Percentiles rank a stretch among this genome's conserved stretches.
These are phyloP conservation scores for Dioscorea cayenensis DNA, from an alignment of 116 monocot genomes.

Conservation along the genomic window DNA sequence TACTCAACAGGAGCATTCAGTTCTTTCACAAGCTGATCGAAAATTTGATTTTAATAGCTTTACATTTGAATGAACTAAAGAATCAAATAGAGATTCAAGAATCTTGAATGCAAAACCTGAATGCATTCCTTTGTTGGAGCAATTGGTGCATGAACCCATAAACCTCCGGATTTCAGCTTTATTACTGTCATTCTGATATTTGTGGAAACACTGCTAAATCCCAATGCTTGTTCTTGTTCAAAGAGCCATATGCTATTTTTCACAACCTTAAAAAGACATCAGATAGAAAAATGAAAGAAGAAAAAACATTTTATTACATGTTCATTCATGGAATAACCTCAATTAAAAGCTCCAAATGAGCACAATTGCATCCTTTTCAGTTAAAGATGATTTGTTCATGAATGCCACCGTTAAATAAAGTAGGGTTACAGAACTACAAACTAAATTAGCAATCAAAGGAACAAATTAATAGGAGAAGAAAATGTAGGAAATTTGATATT, in stretches of 20 bases:
- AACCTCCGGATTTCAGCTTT: conserved; percentile 93
- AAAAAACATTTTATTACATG: no score
- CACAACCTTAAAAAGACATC: conserved; percentile 42
- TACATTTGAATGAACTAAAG: neutral
- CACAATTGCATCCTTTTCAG: no score
- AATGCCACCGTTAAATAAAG: no score
- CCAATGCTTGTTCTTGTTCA: conserved; percentile 97
- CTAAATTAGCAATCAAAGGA: no score
- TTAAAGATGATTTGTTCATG: no score
- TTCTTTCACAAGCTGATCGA: conserved; percentile 77
- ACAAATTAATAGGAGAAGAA: no score
- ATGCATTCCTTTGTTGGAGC: conserved; percentile 96
- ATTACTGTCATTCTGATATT: conserved; percentile 98
- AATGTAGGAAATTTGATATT: no score
- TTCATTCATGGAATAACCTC: no score
- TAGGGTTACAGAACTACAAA: no score
- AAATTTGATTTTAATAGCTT: neutral
- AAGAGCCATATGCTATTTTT: conserved; percentile 89
- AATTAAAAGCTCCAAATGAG: no score
- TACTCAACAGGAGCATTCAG: conserved; percentile 81
- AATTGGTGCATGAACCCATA: conserved; percentile 97
- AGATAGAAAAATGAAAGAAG: neutral
- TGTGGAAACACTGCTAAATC: conserved; percentile 95
- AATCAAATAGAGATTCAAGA: neutral
- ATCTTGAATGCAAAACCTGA: conserved; percentile 34